Percentiles rank a stretch among this genome's conserved stretches.
phyloP scores from a whole-genome alignment of 257 asterid genomes.

The Capsicum baccatum region DNA sequence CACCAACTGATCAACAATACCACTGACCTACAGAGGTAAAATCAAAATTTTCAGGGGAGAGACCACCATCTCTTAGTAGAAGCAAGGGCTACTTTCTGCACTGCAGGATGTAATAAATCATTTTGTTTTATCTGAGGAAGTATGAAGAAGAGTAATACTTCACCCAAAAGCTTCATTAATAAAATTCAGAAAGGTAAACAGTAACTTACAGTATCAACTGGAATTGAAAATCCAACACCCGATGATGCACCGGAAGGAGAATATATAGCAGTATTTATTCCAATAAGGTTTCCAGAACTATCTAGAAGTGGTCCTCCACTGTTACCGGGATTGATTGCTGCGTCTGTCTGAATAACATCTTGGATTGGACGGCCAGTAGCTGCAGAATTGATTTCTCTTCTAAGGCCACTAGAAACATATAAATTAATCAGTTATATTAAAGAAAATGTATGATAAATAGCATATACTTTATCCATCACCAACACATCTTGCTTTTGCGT shows the following conservation, averaged over 20 bases:
- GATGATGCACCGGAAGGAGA: constrained; percentile 99
- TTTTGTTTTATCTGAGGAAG: background rate
- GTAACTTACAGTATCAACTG: constrained; percentile 93
- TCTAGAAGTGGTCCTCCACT: constrained; percentile 99
- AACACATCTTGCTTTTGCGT: constrained; percentile 12
- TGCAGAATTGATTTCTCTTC: constrained; percentile 97
- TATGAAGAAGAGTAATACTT: background rate
- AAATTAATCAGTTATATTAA: constrained; percentile 13
- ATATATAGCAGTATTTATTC: constrained; percentile 98
- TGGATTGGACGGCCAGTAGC: constrained; percentile 99
- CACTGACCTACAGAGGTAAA: constrained; percentile 63
- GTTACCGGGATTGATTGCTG: constrained; percentile 98
- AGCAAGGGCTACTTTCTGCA: background rate
- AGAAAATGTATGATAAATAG: background rate
- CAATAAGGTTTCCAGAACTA: constrained; percentile 93
- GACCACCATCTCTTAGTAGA: background rate
- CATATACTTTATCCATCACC: background rate
- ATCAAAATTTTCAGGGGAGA: constrained; percentile 9
- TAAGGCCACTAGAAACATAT: constrained; percentile 68
- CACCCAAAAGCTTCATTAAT: background rate
- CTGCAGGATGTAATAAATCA: background rate
- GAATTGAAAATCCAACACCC: constrained; percentile 99
- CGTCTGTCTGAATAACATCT: constrained; percentile 99
- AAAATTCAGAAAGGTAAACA: constrained; percentile 24
- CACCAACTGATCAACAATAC: constrained; percentile 96